Evolutionary conservation across 345 rosid species (phyloP), one percentile per base, ranked within the genome.

Genomic region (thale cress (Arabidopsis thaliana)): DNA sequence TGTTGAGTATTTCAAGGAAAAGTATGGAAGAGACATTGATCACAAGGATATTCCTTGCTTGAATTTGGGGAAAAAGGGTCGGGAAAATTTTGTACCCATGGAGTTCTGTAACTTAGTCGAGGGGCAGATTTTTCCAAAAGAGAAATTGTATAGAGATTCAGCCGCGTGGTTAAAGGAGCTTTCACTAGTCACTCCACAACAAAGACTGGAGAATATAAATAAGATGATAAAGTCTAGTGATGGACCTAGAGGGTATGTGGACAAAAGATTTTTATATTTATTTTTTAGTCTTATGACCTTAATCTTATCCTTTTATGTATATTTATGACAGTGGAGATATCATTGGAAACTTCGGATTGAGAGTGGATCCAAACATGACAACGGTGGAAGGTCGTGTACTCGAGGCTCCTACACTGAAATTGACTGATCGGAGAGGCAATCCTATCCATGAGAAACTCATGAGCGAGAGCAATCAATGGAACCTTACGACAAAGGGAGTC

Each of bases 61-160:
- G 65, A 91, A 93, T 77, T 48, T 93, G 67, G 84, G 95, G 16
- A 88, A 73, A 74, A 72, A 68, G 60, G 83, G 82, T 30, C 77
- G 82, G 46, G 63, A 72, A 69, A 87, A 87, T 59, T 68, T 73
- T 33, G 87, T 93, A 4, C 98, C 98, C 1, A 87, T 93, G 97
- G 97, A 89, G 74, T 86, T 87, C 33, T 93, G 97, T 30, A 82
- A 72, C 23, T 77, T 91, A 60, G 88, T 84, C 2, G 97, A 88
- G 59, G 97, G 98, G 23, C 96, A 93, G 81, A 78, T 89, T 60
- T 89, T 79, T 76, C 96, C 89, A 13, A 91, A 86, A 53, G 98
- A 93, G 7, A 7, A 66, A 41, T 51, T 91, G 81, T 83, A 84
- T 49, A 42, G 37, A 33, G 4, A 82, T 11, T 80, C 87, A 40